Base-by-base conservation (phyloP, 129 eudicot species). In the Centaurea solstitialis region DNA sequence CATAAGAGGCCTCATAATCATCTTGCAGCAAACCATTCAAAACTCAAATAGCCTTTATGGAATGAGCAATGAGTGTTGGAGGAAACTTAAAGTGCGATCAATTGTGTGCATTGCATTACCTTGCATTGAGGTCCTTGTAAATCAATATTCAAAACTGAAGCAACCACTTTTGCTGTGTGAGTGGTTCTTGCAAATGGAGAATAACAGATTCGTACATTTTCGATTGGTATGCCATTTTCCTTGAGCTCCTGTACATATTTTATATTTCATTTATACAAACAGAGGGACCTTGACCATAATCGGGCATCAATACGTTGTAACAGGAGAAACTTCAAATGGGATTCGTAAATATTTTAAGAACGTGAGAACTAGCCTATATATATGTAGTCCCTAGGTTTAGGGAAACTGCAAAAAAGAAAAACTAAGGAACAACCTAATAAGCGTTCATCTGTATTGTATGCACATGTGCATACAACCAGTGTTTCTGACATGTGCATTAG, bases 101-200 rank as follows among this genome's bases (percentile, higher is more conserved):
- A 21, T 15, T 66, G 30, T 66, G 62, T 66, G 62, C 70, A 28
- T 35, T 21, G 24, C 37, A 72, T 86, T 86, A 93, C 99, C 94
- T 92, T 93, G 86, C 93, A 87, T 67, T 88, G 97, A 76, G 91
- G 92, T 61, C 91, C 93, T 67, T 90, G 89, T 88, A 95, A 80
- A 40, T 93, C 86, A 80, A 95, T 72, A 85, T 84, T 74, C 40
- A 95, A 43, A 83, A 91, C 97, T 40, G 98, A 93, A 74, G 99
- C 97, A 79, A 93, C 99, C 75, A 83, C 89, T 87, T 87, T 71
- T 69, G 99, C 99, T 30, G 99, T 95, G 82, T 93, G 99, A 70
- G 79, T 82, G 62, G 99, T 95, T 88, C 99, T 92, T 71, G 99
- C 86, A 70, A 95, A 95, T 21, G 99, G 99, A 68, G 99, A 95